phyloP scores from a whole-genome alignment of 306 rosid genomes.

The Dryas alaskensis region DNA sequence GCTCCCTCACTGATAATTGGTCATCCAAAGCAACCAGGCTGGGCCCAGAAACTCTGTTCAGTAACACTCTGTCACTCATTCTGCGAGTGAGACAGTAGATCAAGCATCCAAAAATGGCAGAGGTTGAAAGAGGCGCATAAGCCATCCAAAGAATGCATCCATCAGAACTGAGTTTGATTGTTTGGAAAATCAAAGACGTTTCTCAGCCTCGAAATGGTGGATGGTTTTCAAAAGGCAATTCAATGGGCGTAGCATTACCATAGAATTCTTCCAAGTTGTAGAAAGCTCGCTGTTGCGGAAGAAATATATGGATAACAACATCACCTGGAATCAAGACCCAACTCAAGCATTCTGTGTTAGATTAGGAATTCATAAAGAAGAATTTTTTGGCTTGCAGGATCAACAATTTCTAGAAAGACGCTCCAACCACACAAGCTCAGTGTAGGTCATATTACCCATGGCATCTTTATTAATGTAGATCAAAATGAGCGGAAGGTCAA shows the following conservation, averaged over 20 bases:
- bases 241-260: slow-evolving; percentile 69
- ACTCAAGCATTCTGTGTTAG: neutral
- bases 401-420: neutral
- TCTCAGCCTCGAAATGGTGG: slow-evolving; percentile 59
- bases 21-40: neutral
- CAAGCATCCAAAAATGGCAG: slow-evolving; percentile 3
- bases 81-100: neutral
- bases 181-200: neutral
- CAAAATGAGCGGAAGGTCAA: neutral
- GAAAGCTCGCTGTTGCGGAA: slow-evolving; percentile 79
- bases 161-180: neutral
- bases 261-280: slow-evolving; percentile 96
- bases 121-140: neutral
- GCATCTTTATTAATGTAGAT: neutral
- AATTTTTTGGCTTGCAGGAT: neutral
- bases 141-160: slow-evolving; percentile 22
- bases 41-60: neutral
- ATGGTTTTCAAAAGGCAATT: slow-evolving; percentile 77
- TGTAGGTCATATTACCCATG: neutral
- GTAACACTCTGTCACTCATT: slow-evolving; percentile 7
- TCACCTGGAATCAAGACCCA: slow-evolving; percentile 63
- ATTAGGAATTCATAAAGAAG: neutral
- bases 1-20: neutral
- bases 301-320: slow-evolving; percentile 86
- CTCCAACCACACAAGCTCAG: neutral